phyloP scores from a whole-genome alignment of 2,329 filamentous ascomycete genomes.

The Ophiosphaerella korrae region DNA sequence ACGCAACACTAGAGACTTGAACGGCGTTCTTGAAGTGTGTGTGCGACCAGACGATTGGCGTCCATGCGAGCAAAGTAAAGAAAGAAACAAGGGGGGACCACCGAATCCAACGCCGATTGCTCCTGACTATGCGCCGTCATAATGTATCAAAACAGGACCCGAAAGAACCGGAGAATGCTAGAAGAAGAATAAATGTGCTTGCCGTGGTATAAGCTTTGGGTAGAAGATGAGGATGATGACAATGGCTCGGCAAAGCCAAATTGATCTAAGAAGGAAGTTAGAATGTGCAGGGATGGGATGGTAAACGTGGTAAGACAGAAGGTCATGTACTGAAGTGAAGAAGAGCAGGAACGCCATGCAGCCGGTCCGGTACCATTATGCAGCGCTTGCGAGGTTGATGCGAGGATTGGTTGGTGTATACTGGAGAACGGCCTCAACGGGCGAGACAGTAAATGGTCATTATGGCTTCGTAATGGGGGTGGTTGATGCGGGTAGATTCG shows the following conservation, averaged over 20 bases:
- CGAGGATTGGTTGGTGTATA: constrained; percentile 15
- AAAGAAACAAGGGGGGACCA: background rate
- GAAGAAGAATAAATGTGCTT: background rate
- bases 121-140: background rate
- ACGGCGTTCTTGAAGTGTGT: background rate
- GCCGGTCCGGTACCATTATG: constrained; percentile 40
- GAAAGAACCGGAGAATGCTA: background rate
- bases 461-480: constrained; percentile 38
- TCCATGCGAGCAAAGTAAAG: background rate
- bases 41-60: background rate
- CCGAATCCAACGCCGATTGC: background rate
- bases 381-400: constrained; percentile 43
- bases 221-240: background rate
- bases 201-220: constrained; percentile 7
- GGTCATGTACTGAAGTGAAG: constrained; percentile 29
- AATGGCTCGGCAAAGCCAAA: constrained; percentile 24
- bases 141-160: background rate
- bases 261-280: constrained; percentile 14
- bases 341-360: constrained; percentile 35
- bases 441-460: constrained; percentile 41
- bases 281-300: constrained; percentile 9
- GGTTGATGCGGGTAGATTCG: constrained; percentile 34
- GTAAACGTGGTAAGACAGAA: constrained; percentile 28
- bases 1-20: too few species aligned
- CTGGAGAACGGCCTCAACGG: constrained; percentile 20